Conservation (phyloP, 768 basidiomycete species). For the Leccinum disarticulatum region DNA sequence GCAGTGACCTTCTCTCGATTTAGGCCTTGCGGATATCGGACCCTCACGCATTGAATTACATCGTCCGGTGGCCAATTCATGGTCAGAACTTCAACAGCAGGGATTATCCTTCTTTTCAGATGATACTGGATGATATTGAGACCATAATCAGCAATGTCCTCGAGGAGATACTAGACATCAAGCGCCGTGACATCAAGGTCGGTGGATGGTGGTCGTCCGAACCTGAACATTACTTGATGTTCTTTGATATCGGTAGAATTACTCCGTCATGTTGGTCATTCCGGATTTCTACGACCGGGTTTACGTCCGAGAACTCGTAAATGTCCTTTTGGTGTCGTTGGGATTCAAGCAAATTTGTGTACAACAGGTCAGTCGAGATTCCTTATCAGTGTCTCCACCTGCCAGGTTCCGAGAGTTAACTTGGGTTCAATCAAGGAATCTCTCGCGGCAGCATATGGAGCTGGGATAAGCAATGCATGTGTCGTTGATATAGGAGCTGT, state of each 20-base stretch:
- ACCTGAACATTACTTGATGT: not conserved
- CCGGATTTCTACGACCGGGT: constrained; percentile 88
- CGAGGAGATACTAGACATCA: constrained; percentile 58
- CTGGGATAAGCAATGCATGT: constrained; percentile 92
- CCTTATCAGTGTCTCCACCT: not conserved
- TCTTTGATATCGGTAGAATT: constrained; percentile 51
- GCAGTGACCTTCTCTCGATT: constrained; percentile 10
- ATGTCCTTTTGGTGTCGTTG: constrained; percentile 72
- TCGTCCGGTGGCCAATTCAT: constrained; percentile 79
- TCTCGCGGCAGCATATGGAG: constrained; percentile 90
- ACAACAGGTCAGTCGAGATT: constrained; percentile 63
- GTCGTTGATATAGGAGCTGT: constrained; percentile 93
- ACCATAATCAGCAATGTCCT: constrained; percentile 62
- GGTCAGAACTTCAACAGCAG: constrained; percentile 80
- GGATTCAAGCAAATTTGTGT: constrained; percentile 93
- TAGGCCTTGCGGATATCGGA: constrained; percentile 73
- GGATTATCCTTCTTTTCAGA: constrained; percentile 71
- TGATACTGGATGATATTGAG: constrained; percentile 77
- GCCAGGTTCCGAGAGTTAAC: not conserved
- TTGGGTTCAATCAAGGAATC: constrained; percentile 61
- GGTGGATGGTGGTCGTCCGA: constrained; percentile 12
- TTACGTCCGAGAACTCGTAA: constrained; percentile 78
- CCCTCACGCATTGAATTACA: constrained; percentile 65
- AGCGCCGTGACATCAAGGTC: constrained; percentile 59
- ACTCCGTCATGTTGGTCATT: constrained; percentile 84